Percentiles rank a stretch among this genome's conserved stretches.
phyloP scores from a whole-genome alignment of 495 filamentous ascomycete genomes.

The Xylaria acuta region DNA sequence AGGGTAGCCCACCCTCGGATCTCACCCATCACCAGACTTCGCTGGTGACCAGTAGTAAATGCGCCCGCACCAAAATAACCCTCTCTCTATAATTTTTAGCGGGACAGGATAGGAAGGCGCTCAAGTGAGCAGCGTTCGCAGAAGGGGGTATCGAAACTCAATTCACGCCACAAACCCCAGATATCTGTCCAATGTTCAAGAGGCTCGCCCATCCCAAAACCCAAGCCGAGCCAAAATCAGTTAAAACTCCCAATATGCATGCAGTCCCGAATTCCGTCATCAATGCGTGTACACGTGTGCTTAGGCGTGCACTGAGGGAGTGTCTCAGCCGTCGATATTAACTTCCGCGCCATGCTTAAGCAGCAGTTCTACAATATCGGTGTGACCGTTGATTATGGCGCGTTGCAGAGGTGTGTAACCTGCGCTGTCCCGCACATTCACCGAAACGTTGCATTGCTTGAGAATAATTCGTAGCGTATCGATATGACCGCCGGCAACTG shows the following conservation, averaged over 20 bases:
- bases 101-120: constrained; percentile 20
- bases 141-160: constrained; percentile 32
- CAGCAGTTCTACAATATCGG: constrained; percentile 28
- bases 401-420: constrained; percentile 37
- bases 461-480: constrained; percentile 30
- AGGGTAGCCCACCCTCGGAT: neutral
- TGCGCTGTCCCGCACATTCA: constrained; percentile 35
- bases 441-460: constrained; percentile 30
- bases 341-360: constrained; percentile 29
- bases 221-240: constrained; percentile 20
- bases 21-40: neutral
- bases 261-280: constrained; percentile 18
- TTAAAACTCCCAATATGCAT: constrained; percentile 29
- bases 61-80: constrained; percentile 6
- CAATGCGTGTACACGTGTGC: constrained; percentile 25
- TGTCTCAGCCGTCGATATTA: constrained; percentile 21
- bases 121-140: constrained; percentile 20
- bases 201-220: constrained; percentile 11
- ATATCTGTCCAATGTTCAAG: constrained; percentile 4
- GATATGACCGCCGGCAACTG: constrained; percentile 29
- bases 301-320: neutral
- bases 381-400: constrained; percentile 32
- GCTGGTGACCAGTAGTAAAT: constrained; percentile 9
- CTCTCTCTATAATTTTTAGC: constrained; percentile 19
- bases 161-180: constrained; percentile 21